Evolutionary conservation across 305 asterid genomes (phyloP).

Genomic region (Andrographis paniculata): DNA sequence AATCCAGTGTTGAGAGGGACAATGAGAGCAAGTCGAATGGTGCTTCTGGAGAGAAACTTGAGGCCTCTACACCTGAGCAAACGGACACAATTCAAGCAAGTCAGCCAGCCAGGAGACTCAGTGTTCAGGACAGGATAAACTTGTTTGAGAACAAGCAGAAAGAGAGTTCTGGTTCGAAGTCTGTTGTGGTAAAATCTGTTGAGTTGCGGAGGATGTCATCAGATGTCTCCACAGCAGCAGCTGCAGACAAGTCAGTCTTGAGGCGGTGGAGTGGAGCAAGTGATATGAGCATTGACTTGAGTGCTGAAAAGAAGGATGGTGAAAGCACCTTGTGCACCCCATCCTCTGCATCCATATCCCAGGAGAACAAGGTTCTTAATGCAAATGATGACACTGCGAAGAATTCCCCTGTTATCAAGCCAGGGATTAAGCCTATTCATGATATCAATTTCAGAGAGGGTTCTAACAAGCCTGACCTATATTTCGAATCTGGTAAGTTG

Average conservation of each 20-base stretch:
- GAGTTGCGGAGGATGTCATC: constrained; percentile 65
- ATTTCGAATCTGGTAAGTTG: constrained; percentile 21
- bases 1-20: constrained; percentile 34
- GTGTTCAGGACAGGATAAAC: constrained; percentile 74
- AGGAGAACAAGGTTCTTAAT: constrained; percentile 23
- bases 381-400: constrained; percentile 23
- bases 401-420: constrained; percentile 20
- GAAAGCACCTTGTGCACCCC: constrained; percentile 51
- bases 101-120: constrained; percentile 51
- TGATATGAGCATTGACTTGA: constrained; percentile 73
- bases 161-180: constrained; percentile 56
- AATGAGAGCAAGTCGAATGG: constrained; percentile 25
- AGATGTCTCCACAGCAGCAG: constrained; percentile 35
- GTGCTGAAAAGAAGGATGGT: constrained; percentile 48
- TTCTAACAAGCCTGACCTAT: constrained; percentile 28
- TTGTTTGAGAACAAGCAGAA: constrained; percentile 78
- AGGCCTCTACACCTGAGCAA: constrained; percentile 27
- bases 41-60: constrained; percentile 26
- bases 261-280: constrained; percentile 85
- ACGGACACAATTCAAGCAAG: constrained; percentile 27
- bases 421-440: constrained; percentile 25
- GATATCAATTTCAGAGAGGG: constrained; percentile 24
- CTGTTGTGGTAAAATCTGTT: constrained; percentile 35
- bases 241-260: constrained; percentile 47
- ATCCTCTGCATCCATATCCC: constrained; percentile 33